These are phyloP conservation scores for Puccinia sorghi DNA, from an alignment of 1,284 basidiomycete species.

Conservation along the genomic window DNA sequence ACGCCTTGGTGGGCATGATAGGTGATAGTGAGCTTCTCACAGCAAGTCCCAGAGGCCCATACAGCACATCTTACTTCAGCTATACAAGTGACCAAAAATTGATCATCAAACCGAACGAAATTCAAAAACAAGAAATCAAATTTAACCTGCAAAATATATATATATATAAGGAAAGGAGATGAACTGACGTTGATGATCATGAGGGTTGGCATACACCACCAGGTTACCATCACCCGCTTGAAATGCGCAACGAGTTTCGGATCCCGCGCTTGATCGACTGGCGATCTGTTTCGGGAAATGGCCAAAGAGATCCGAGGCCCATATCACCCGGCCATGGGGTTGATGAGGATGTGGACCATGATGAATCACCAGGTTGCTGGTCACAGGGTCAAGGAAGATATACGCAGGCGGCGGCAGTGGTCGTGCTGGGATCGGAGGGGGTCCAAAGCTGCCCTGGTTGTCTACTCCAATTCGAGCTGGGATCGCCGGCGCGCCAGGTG, in stretches of 20 bases:
- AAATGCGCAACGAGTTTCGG: conserved; percentile 41
- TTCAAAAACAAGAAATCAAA: background rate
- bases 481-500: conserved; percentile 28
- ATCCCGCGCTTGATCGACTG: conserved; percentile 11
- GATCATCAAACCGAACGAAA: background rate
- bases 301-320: conserved; percentile 42
- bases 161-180: background rate
- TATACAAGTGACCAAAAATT: background rate
- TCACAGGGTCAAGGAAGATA: conserved; percentile 42
- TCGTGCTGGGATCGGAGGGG: conserved; percentile 20
- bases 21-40: conserved; percentile 27
- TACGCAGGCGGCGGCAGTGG: conserved; percentile 35
- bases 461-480: conserved; percentile 18
- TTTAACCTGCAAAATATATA: background rate
- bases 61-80: conserved; percentile 37
- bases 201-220: conserved; percentile 45
- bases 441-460: background rate
- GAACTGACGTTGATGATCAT: conserved; percentile 35
- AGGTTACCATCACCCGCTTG: conserved; percentile 46
- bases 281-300: conserved; percentile 36
- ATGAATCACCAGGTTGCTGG: conserved; percentile 47
- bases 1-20: conserved; percentile 18
- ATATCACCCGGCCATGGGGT: conserved; percentile 39
- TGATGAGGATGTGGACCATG: conserved; percentile 21
- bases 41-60: conserved; percentile 44